Percentiles rank a stretch among this genome's conserved stretches.
Conservation (phyloP, 23 red algal genomes). For the Cyanidiococcus yangmingshanensis region DNA sequence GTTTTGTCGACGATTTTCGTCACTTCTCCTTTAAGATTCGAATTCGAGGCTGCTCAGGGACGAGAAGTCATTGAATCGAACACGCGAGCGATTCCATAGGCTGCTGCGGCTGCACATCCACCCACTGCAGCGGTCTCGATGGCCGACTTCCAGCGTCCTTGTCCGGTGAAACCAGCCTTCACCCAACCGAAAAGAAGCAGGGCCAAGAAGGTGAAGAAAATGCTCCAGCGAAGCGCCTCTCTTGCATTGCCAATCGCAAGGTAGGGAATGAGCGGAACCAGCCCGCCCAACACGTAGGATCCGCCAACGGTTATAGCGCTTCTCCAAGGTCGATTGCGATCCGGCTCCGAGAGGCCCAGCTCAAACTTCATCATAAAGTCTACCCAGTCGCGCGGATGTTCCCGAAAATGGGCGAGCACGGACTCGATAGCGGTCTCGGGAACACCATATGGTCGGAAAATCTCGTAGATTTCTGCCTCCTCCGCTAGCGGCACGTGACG, state of each 20-base stretch:
- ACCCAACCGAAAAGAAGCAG: slow-evolving; percentile 26
- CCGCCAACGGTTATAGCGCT: slow-evolving; percentile 36
- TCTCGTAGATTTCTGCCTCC: slow-evolving; percentile 42
- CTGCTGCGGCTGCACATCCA: slow-evolving; percentile 22
- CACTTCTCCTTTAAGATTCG: no score
- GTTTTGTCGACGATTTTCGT: no score
- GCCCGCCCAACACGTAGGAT: slow-evolving; percentile 32
- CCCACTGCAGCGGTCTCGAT: slow-evolving; percentile 16
- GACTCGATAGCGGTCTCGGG: slow-evolving; percentile 8
- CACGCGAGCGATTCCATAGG: slow-evolving; percentile 15
- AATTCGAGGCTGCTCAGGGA: no score
- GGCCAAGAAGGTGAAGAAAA: slow-evolving; percentile 19
- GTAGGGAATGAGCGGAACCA: slow-evolving; percentile 37
- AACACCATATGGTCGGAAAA: slow-evolving; percentile 36
- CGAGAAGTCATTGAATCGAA: slow-evolving; percentile 5
- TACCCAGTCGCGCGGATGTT: slow-evolving; percentile 29
- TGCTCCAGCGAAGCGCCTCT: slow-evolving; percentile 14
- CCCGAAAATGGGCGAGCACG: slow-evolving; percentile 35
- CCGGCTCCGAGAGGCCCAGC: slow-evolving; percentile 34
- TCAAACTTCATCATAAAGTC: slow-evolving; percentile 66
- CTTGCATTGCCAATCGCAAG: slow-evolving; percentile 16
- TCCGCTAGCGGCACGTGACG: slow-evolving; percentile 18
- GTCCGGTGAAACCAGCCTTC: slow-evolving; percentile 14
- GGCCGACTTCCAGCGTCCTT: slow-evolving; percentile 20
- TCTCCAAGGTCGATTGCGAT: slow-evolving; percentile 21